phyloP scores from a whole-genome alignment of 768 basidiomycete genomes.

The Boletus pseudopeckii region DNA sequence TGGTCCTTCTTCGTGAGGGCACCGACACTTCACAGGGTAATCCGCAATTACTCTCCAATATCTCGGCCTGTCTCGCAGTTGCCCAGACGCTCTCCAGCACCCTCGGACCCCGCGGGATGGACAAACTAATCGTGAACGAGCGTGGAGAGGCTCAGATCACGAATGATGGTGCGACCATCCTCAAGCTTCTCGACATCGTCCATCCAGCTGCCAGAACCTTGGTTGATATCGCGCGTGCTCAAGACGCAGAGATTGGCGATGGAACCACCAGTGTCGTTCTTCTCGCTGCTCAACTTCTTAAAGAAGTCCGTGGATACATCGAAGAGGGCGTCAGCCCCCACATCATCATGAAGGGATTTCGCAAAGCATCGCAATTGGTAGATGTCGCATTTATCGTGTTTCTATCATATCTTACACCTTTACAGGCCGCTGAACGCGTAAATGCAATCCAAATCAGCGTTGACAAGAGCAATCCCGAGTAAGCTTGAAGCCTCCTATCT shows the following conservation, averaged over 20 bases:
- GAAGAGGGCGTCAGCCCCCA: conserved; percentile 98
- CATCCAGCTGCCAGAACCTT: conserved; percentile 98
- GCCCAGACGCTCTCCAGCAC: conserved; percentile 89
- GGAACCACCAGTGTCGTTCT: conserved; percentile 97
- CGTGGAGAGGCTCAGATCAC: conserved; percentile 98
- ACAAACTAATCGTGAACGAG: conserved; percentile 92
- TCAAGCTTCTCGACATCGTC: conserved; percentile 95
- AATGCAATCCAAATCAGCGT: conserved; percentile 87
- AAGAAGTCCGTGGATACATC: conserved; percentile 86
- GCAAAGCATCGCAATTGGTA: conserved; percentile 83
- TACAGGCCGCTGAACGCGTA: conserved; percentile 79
- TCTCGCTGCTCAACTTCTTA: conserved; percentile 89
- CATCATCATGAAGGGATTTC: conserved; percentile 96
- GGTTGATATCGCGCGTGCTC: conserved; percentile 96
- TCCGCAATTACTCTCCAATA: conserved; percentile 89
- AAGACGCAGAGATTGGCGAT: conserved; percentile 98
- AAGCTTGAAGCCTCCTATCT: conserved; percentile 31
- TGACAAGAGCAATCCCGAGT: conserved; percentile 90
- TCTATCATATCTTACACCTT: conserved; percentile 9
- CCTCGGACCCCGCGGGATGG: conserved; percentile 98
- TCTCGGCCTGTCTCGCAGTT: conserved; percentile 93
- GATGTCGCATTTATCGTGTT: conserved; percentile 23
- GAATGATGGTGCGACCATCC: conserved; percentile 98
- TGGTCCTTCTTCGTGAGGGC: conserved; percentile 93
- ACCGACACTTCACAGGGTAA: conserved; percentile 96